phyloP scores from a whole-genome alignment of 75 land plant species.

The Cunninghamia lanceolata region DNA sequence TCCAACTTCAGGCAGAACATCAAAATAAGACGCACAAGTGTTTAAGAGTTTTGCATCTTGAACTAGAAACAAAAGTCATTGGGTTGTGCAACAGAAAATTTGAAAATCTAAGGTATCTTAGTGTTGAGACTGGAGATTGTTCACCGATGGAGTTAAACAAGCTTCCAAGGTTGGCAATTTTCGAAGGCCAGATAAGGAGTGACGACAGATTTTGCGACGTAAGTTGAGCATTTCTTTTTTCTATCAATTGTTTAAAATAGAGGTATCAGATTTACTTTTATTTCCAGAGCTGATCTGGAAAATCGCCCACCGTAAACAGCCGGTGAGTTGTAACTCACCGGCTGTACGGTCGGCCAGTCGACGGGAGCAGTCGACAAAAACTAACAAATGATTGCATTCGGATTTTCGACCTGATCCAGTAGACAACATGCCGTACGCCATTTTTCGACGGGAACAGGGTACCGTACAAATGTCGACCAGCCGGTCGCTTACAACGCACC shows the following conservation, averaged over 20 bases:
- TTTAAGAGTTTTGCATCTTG: background rate
- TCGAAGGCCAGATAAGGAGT: background rate
- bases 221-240: background rate
- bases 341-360: too few species aligned
- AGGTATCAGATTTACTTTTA: background rate
- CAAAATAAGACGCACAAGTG: background rate
- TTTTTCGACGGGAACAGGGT: too few species aligned
- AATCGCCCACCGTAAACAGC: too few species aligned
- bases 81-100: background rate
- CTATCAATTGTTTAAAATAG: too few species aligned
- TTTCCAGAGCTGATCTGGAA: too few species aligned
- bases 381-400: too few species aligned
- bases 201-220: background rate
- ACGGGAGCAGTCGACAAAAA: too few species aligned
- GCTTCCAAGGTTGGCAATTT: background rate
- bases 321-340: too few species aligned
- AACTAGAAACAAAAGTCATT: background rate
- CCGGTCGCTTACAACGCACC: too few species aligned
- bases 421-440: too few species aligned
- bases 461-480: too few species aligned
- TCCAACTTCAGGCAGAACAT: background rate
- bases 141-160: background rate
- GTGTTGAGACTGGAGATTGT: background rate
- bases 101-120: background rate
- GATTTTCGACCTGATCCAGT: too few species aligned